These are phyloP conservation scores for Fusarium neocosmosporiellum DNA, from an alignment of 2,329 filamentous ascomycete species.

Conservation along the genomic window DNA sequence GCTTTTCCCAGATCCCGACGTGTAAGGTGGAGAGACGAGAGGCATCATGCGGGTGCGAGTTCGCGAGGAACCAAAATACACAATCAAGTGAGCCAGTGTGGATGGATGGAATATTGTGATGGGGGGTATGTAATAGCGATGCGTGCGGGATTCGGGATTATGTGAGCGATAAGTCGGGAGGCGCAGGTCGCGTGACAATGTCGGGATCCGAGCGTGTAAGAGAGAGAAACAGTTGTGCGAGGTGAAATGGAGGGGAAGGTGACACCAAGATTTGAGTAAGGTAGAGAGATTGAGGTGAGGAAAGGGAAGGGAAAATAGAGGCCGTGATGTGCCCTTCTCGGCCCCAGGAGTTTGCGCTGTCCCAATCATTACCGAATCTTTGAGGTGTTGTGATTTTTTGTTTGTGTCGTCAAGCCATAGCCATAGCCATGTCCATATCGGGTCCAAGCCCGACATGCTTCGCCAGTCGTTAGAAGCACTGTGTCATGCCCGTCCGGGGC, in stretches of 20 bases:
- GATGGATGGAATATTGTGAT: constrained; percentile 28
- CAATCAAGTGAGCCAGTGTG: constrained; percentile 27
- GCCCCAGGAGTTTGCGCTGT: constrained; percentile 32
- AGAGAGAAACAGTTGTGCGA: constrained; percentile 40
- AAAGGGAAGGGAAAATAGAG: constrained; percentile 35
- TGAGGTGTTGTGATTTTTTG: constrained; percentile 10
- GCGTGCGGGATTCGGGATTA: constrained; percentile 42
- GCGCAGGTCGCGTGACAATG: constrained; percentile 35
- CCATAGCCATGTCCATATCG: constrained; percentile 23
- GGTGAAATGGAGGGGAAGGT: constrained; percentile 37
- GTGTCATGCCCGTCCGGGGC: constrained; percentile 30
- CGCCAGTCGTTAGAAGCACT: constrained; percentile 39
- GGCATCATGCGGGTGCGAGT: constrained; percentile 28
- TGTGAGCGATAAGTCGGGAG: constrained; percentile 39
- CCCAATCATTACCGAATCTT: constrained; percentile 37
- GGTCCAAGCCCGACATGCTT: constrained; percentile 31
- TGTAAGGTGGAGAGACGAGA: constrained; percentile 13
- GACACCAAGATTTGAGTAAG: constrained; percentile 40
- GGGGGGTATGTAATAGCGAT: constrained; percentile 45
- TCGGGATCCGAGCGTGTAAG: constrained; percentile 35
- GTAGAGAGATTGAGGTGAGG: constrained; percentile 43
- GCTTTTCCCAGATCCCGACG: constrained; percentile 34
- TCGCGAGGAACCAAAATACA: constrained; percentile 31
- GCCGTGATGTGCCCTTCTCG: constrained; percentile 45
- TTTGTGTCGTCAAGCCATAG: constrained; percentile 42